Conservation (phyloP, 2,329 filamentous ascomycete species). For the Trichoderma pleuroti region DNA sequence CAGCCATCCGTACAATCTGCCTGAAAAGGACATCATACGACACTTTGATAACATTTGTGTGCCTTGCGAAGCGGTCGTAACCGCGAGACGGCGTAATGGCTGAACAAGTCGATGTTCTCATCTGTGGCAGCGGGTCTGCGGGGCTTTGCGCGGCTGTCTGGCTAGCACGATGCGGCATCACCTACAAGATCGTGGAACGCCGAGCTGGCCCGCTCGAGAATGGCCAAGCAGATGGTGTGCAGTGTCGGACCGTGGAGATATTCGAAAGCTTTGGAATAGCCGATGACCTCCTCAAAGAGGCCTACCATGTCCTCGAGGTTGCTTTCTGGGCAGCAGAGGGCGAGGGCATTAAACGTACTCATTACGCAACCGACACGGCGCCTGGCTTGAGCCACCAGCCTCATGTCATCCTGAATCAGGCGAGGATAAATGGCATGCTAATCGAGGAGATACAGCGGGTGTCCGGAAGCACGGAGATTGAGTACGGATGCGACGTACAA, state of each 20-base stretch:
- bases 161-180: not conserved
- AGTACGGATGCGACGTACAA: not conserved
- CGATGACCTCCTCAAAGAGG: not conserved
- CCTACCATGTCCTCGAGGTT: slow-evolving; percentile 1
- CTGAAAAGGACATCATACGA: not conserved
- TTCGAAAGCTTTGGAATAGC: not conserved
- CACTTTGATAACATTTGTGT: not conserved
- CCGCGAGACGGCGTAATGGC: not conserved
- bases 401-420: slow-evolving; percentile 3
- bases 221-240: not conserved
- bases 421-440: not conserved
- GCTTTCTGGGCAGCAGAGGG: not conserved
- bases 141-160: slow-evolving; percentile 1
- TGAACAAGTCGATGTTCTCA: slow-evolving; percentile 1
- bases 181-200: not conserved
- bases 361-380: not conserved
- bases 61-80: not conserved
- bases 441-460: not conserved
- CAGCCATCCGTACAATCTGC: not conserved
- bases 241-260: not conserved
- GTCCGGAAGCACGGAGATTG: not conserved
- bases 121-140: not conserved
- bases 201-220: not conserved
- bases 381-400: not conserved
- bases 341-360: not conserved